A percentile compares a stretch with the other conserved stretches of the same genome.
These are phyloP conservation scores for Amaranthus palmeri DNA, from an alignment of 148 eudicot genomes.

Conservation along the genomic window DNA sequence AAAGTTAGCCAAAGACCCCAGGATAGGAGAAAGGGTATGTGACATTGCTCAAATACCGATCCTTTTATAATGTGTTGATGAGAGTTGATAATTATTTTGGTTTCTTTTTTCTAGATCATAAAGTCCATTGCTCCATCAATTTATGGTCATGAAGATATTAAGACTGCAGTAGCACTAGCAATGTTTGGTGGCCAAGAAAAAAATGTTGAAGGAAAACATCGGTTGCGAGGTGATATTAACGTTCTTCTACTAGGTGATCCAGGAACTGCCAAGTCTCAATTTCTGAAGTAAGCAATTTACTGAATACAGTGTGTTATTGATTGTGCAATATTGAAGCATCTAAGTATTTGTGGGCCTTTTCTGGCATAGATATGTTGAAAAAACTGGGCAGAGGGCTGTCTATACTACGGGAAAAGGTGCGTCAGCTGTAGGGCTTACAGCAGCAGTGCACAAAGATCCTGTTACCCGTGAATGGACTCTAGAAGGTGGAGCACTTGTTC, in stretches of 20 bases:
- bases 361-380: slow-evolving; percentile 71
- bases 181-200: slow-evolving; percentile 98
- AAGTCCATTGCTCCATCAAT: slow-evolving; percentile 98
- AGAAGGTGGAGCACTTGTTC: slow-evolving; percentile 96
- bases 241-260: slow-evolving; percentile 95
- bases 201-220: slow-evolving; percentile 88
- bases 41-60: neutral
- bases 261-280: slow-evolving; percentile 96
- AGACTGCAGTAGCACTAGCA: slow-evolving; percentile 94
- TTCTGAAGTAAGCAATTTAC: slow-evolving; percentile 64
- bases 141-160: slow-evolving; percentile 94
- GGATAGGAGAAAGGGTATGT: slow-evolving; percentile 82
- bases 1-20: slow-evolving; percentile 82
- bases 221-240: slow-evolving; percentile 89
- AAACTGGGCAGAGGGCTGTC: slow-evolving; percentile 96
- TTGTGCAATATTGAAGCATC: neutral
- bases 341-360: neutral
- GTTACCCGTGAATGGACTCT: slow-evolving; percentile 98
- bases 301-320: neutral
- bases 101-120: slow-evolving; percentile 42
- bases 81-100: neutral
- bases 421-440: slow-evolving; percentile 95
- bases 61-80: neutral
- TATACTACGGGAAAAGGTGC: slow-evolving; percentile 99
- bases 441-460: slow-evolving; percentile 97